Evolutionary conservation across 2,329 filamentous ascomycete species (phyloP).

Genomic region (Fusarium denticulatum): DNA sequence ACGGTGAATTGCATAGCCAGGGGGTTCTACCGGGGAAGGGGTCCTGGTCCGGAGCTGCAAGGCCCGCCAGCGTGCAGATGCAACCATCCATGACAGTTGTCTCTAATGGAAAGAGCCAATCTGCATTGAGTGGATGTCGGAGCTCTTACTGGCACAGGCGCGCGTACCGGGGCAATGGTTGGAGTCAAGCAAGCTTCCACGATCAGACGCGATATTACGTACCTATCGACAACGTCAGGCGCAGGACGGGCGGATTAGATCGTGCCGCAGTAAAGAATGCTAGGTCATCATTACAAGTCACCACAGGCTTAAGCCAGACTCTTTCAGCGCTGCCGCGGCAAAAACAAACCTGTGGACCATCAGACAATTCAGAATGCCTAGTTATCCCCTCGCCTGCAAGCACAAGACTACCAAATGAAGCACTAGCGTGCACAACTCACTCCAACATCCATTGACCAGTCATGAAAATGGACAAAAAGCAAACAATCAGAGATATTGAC

Average conservation of each 20-base stretch:
- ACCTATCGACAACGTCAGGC: conserved; percentile 37
- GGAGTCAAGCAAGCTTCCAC: conserved; percentile 35
- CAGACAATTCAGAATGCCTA: not conserved
- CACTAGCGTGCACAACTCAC: not conserved
- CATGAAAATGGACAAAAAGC: conserved; percentile 1
- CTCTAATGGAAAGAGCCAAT: conserved; percentile 33
- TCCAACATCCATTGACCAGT: not conserved
- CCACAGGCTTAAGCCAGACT: conserved; percentile 9
- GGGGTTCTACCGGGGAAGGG: conserved; percentile 37
- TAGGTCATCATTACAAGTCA: not conserved
- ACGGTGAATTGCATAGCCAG: conserved; percentile 35
- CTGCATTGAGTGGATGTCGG: conserved; percentile 34
- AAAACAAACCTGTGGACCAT: conserved; percentile 1
- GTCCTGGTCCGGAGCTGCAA: conserved; percentile 39
- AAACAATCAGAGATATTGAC: conserved; percentile 21
- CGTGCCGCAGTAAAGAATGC: conserved; percentile 11
- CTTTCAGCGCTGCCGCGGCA: conserved; percentile 37
- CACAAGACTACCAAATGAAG: not conserved
- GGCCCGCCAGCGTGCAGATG: conserved; percentile 41
- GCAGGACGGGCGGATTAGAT: conserved; percentile 30
- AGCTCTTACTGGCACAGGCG: conserved; percentile 40
- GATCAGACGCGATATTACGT: conserved; percentile 38
- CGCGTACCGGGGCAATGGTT: conserved; percentile 41
- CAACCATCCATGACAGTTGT: conserved; percentile 40
- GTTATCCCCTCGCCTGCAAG: not conserved